These are phyloP conservation scores for Phytophthora megakarya DNA, from an alignment of 352 stramenopile species.

Conservation along the genomic window DNA sequence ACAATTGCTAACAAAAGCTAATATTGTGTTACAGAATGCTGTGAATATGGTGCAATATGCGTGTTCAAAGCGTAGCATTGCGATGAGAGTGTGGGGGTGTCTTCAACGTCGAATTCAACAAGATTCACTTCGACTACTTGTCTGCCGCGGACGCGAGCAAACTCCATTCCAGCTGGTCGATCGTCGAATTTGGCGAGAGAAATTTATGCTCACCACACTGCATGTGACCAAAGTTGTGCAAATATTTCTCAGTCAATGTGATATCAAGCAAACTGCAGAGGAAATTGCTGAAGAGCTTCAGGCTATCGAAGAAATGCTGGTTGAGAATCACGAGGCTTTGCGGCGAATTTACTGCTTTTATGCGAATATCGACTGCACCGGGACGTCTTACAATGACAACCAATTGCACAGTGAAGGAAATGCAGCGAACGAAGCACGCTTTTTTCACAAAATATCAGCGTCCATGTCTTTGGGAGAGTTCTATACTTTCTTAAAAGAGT, in stretches of 20 bases:
- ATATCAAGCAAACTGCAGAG: conserved; percentile 22
- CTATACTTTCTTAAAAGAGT: conserved; percentile 71
- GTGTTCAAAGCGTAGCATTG: conserved; percentile 57
- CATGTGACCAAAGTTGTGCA: conserved; percentile 42
- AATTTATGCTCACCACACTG: conserved; percentile 66
- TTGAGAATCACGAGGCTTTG: conserved; percentile 51
- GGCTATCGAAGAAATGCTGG: conserved; percentile 45
- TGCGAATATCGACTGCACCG: conserved; percentile 48
- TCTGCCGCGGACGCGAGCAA: conserved; percentile 44
- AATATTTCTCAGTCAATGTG: conserved; percentile 21
- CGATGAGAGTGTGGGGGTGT: conserved; percentile 57
- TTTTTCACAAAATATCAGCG: conserved; percentile 69
- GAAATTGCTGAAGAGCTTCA: conserved; percentile 38
- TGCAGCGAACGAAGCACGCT: conserved; percentile 49
- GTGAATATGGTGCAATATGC: conserved; percentile 77
- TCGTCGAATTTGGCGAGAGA: conserved; percentile 55
- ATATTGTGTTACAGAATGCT: conserved; percentile 67
- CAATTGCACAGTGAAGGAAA: conserved; percentile 1
- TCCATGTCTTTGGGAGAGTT: conserved; percentile 75
- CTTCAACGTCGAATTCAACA: conserved; percentile 64
- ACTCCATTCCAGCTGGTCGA: conserved; percentile 54
- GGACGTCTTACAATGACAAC: neutral
- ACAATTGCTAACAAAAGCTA: conserved; percentile 56
- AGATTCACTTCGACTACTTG: conserved; percentile 53
- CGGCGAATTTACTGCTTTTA: conserved; percentile 62